These are phyloP conservation scores for Acanthamoeba castellanii DNA, from an alignment of 208 protist species.

Conservation along the genomic window DNA sequence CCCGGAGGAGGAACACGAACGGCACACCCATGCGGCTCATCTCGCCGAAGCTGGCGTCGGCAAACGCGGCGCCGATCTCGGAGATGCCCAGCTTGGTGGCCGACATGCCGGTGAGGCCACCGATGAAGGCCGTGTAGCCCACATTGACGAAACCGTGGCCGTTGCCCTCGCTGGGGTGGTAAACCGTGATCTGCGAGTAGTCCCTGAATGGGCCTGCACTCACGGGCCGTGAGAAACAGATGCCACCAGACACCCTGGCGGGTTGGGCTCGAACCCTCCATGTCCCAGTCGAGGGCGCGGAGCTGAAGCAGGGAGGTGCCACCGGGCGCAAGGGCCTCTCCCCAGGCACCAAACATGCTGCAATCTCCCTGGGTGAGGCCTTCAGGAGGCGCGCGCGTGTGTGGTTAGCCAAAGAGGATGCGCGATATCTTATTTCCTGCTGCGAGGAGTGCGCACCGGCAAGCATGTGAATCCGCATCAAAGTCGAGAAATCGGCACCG, in stretches of 20 bases:
- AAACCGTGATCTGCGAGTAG: conserved; percentile 75
- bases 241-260: no score
- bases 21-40: conserved; percentile 77
- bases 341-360: conserved; percentile 70
- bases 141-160: conserved; percentile 81
- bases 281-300: conserved; percentile 68
- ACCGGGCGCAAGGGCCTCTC: background rate
- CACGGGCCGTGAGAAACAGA: background rate
- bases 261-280: background rate
- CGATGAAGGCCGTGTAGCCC: conserved; percentile 76
- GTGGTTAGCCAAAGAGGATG: background rate
- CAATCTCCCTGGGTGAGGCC: background rate
- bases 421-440: background rate
- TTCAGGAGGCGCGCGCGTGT: background rate
- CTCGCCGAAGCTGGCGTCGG: conserved; percentile 73
- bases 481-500: conserved; percentile 5
- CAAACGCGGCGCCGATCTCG: conserved; percentile 77
- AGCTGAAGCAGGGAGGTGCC: conserved; percentile 73
- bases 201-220: conserved; percentile 42
- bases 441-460: conserved; percentile 24
- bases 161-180: conserved; percentile 74
- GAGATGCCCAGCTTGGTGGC: conserved; percentile 58
- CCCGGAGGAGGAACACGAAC: conserved; percentile 68
- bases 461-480: conserved; percentile 79
- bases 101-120: conserved; percentile 72